These are phyloP conservation scores for Oryza meridionalis DNA, from an alignment of 176 grass and related monocot genomes.

Conservation along the genomic window DNA sequence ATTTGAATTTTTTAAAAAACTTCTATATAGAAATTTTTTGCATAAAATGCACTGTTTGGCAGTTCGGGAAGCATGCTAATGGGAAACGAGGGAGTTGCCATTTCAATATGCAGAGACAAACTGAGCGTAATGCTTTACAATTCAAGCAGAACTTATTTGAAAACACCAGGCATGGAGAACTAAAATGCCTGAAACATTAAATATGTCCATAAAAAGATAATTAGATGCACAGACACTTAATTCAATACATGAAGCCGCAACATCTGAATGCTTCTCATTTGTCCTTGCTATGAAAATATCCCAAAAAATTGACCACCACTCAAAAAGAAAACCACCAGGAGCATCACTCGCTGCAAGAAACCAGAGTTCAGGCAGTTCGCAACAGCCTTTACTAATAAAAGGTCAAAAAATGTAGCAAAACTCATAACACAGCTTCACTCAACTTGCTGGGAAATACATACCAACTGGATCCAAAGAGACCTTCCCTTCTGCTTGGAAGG, in stretches of 20 bases:
- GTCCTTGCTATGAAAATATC: constrained; percentile 99
- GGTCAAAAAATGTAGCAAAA: constrained; percentile 6
- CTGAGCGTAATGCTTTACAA: neutral
- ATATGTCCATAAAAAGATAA: constrained; percentile 16
- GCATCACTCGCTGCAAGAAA: constrained; percentile 88
- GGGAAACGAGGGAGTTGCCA: too few species aligned
- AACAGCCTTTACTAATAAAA: constrained; percentile 13
- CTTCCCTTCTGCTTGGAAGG: constrained; percentile 99
- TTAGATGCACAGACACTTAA: constrained; percentile 36
- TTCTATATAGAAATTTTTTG: too few species aligned
- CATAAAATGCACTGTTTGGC: too few species aligned
- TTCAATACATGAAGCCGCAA: constrained; percentile 96
- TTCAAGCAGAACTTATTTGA: constrained; percentile 13
- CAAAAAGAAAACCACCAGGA: constrained; percentile 97
- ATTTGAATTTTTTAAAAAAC: too few species aligned
- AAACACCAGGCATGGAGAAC: constrained; percentile 16
- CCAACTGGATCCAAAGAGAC: constrained; percentile 99
- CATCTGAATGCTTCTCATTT: constrained; percentile 98
- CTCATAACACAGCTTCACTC: neutral
- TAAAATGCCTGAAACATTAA: neutral
- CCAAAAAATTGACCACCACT: constrained; percentile 99
- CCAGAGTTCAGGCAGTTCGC: constrained; percentile 15
- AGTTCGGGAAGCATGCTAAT: too few species aligned
- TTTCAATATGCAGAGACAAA: too few species aligned
- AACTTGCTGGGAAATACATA: constrained; percentile 50